phyloP scores from a whole-genome alignment of 1,139 yeast species.

The Scheffersomyces illinoinensis region DNA sequence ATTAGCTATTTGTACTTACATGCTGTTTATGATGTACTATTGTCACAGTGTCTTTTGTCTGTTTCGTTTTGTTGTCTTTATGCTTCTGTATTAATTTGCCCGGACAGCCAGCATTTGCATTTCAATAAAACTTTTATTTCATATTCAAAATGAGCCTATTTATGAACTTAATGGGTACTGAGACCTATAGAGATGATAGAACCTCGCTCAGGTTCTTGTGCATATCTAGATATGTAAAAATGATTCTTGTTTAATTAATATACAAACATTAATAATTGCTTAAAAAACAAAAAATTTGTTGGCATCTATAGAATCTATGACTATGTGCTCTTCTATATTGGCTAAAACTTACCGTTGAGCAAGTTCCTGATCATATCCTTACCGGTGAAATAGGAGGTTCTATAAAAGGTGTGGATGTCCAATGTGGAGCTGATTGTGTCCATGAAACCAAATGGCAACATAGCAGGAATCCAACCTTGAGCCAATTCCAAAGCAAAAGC shows the following conservation, averaged over 20 bases:
- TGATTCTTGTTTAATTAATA: neutral
- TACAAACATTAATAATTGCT: neutral
- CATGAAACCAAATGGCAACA: constrained; percentile 93
- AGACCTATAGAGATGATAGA: neutral
- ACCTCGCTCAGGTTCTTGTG: neutral
- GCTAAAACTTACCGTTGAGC: constrained; percentile 63
- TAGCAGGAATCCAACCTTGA: constrained; percentile 98
- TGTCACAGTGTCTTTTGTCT: neutral
- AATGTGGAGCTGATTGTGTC: constrained; percentile 79
- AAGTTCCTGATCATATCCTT: constrained; percentile 73
- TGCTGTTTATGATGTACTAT: neutral
- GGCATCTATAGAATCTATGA: neutral
- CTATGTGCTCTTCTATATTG: neutral
- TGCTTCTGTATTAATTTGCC: neutral
- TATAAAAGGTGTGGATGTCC: constrained; percentile 66
- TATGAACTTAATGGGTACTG: neutral
- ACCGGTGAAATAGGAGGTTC: constrained; percentile 75
- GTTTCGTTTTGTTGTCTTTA: neutral
- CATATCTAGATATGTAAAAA: neutral
- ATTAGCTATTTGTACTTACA: neutral
- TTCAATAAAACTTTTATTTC: neutral
- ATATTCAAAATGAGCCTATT: neutral
- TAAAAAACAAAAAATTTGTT: neutral
- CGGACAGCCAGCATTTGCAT: neutral
- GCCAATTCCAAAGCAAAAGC: constrained; percentile 92